Percentiles rank a stretch among this genome's conserved stretches.
phyloP scores from a whole-genome alignment of 495 filamentous ascomycete species.

The Amniculicola lignicola region DNA sequence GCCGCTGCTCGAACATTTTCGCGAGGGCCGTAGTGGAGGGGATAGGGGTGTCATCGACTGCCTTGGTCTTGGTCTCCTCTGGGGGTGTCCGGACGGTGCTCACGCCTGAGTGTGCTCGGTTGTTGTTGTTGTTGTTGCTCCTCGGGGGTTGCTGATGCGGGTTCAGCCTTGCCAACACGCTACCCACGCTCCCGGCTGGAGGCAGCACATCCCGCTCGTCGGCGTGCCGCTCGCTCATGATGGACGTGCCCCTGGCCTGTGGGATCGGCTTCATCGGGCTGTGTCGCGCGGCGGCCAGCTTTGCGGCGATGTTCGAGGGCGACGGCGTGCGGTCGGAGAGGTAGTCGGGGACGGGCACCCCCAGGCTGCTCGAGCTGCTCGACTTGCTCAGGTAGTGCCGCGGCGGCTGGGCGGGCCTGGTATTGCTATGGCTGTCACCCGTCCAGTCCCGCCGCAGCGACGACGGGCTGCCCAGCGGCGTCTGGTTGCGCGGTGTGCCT shows the following conservation, averaged over 20 bases:
- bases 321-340: conserved; percentile 23
- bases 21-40: conserved; percentile 57
- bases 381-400: conserved; percentile 18
- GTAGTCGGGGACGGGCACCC: conserved; percentile 22
- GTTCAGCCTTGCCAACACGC: conserved; percentile 5
- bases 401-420: conserved; percentile 17
- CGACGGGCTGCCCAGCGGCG: conserved; percentile 4
- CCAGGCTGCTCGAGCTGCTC: conserved; percentile 29
- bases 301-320: conserved; percentile 37
- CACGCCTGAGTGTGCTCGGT: conserved; percentile 3
- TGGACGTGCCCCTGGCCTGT: not conserved
- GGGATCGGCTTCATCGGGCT: conserved; percentile 26
- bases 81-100: conserved; percentile 1
- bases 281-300: conserved; percentile 30
- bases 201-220: conserved; percentile 26
- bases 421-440: conserved; percentile 18
- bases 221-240: conserved; percentile 6
- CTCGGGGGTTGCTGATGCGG: not conserved
- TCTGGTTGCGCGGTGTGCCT: conserved; percentile 6
- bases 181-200: conserved; percentile 28
- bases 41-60: conserved; percentile 55
- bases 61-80: conserved; percentile 4
- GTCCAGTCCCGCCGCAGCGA: conserved; percentile 23
- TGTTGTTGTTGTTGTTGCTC: conserved; percentile 2
- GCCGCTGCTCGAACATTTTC: conserved; percentile 55